Base-by-base conservation (phyloP, 2,329 filamentous ascomycete species). In the Incumbomyces lentus region DNA sequence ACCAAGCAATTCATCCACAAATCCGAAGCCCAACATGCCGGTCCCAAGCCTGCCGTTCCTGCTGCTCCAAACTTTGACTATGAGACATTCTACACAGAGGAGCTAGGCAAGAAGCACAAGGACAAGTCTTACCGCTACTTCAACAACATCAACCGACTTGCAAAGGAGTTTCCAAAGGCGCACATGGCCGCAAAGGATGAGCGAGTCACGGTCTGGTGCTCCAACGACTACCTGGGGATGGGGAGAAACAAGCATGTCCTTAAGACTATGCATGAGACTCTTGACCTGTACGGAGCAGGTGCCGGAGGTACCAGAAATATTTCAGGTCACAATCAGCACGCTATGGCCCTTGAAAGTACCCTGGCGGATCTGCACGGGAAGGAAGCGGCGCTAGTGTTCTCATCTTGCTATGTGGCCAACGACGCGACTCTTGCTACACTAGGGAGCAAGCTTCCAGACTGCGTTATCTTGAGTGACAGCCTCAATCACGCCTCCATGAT, bases 71-170 rank as follows among this genome's bases (percentile, higher is more conserved):
- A 81, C 60, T 98, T 95, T 67, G 77, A 96, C 67, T 98, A 98
- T 61, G 81, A 95, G 60, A 78, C 66, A 39, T 98, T 95, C 68
- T 98, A 96, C 70, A 71, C 82, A 55, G 72, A 72, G 51, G 90
- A 98, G 66, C 70, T 98, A 57, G 87, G 95, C 59, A 96, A 95
- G 78, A 98, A 98, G 73, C 92, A 95, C 76, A 89, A 94, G 75
- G 92, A 98, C 76, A 96, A 95, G 73, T 95, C 89, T 44, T 98
- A 98, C 73, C 86, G 92, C 62, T 96, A 96, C 73, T 98, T 98
- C 75, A 98, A 98, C 76, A 98, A 98, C 74, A 98, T 98, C 79
- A 98, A 98, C 63, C 88, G 92, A 31, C 76, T 98, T 51, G 92
- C 92, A 55, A 86, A 92, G 70, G 87, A 96, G 55, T 98, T 98